Evolutionary conservation across 2,329 filamentous ascomycete species (phyloP).

Genomic region (Cordyceps farinosa): DNA sequence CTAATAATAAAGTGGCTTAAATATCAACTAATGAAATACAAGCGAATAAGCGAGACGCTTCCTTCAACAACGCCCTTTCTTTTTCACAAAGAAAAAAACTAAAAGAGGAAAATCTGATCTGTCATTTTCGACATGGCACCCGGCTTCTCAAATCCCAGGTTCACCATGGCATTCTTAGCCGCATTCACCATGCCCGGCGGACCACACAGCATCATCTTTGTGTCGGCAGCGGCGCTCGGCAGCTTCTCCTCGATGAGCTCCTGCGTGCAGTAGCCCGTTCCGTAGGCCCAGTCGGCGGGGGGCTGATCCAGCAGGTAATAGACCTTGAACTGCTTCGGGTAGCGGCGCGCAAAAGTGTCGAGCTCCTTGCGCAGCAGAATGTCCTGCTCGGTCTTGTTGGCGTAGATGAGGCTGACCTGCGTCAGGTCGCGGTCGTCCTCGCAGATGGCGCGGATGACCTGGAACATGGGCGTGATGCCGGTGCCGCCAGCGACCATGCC

Average conservation of each 20-base stretch:
- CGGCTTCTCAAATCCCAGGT: slow-evolving; percentile 49
- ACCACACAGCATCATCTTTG: slow-evolving; percentile 40
- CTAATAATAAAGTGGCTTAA: background rate
- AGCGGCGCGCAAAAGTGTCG: slow-evolving; percentile 47
- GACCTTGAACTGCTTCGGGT: slow-evolving; percentile 52
- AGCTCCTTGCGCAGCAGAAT: slow-evolving; percentile 57
- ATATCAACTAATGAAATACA: background rate
- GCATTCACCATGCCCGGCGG: slow-evolving; percentile 59
- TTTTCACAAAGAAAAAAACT: slow-evolving; percentile 6
- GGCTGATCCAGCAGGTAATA: slow-evolving; percentile 53
- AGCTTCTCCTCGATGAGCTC: slow-evolving; percentile 48
- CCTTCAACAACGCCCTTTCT: too few relatives aligned
- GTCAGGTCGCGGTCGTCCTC: slow-evolving; percentile 55
- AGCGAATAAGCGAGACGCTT: background rate
- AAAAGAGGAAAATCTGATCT: slow-evolving; percentile 56
- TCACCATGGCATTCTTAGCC: slow-evolving; percentile 47
- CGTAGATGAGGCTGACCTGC: slow-evolving; percentile 54
- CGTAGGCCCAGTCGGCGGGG: slow-evolving; percentile 44
- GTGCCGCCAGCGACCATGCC: slow-evolving; percentile 53
- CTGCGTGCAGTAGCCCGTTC: slow-evolving; percentile 48
- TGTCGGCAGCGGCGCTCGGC: slow-evolving; percentile 40
- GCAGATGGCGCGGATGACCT: slow-evolving; percentile 61
- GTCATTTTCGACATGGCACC: slow-evolving; percentile 48
- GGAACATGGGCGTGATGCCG: slow-evolving; percentile 35
- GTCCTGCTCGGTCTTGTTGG: slow-evolving; percentile 55